Evolutionary conservation across 768 basidiomycete species (phyloP).

Genomic region (Pleurotus citrinopileatus): DNA sequence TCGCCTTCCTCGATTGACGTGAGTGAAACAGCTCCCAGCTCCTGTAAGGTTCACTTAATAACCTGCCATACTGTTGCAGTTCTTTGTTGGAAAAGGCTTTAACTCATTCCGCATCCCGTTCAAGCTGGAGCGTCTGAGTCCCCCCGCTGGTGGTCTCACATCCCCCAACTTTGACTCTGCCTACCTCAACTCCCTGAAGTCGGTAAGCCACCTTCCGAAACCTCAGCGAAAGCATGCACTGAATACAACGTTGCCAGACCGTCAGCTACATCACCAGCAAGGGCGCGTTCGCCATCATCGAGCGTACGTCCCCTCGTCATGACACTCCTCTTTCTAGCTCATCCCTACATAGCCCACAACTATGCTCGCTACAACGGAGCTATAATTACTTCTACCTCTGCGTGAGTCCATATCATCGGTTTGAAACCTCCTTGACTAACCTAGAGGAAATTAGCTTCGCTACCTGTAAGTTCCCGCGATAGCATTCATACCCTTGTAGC

Average conservation of each 20-base stretch:
- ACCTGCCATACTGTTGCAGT: slow-evolving; percentile 37
- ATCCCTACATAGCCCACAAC: slow-evolving; percentile 46
- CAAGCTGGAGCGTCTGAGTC: slow-evolving; percentile 52
- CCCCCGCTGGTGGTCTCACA: slow-evolving; percentile 50
- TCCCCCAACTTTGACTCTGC: slow-evolving; percentile 46
- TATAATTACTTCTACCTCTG: slow-evolving; percentile 44
- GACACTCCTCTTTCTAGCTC: slow-evolving; percentile 2
- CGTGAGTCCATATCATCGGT: slow-evolving; percentile 29
- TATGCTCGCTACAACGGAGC: slow-evolving; percentile 57
- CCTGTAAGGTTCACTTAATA: not conserved
- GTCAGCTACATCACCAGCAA: slow-evolving; percentile 61
- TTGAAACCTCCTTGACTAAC: not conserved
- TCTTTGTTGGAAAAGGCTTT: slow-evolving; percentile 53
- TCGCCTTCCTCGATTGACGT: slow-evolving; percentile 36
- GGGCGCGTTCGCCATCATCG: slow-evolving; percentile 54
- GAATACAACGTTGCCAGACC: slow-evolving; percentile 30
- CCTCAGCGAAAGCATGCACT: not conserved
- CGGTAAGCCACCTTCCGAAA: slow-evolving; percentile 24
- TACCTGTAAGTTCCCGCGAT: slow-evolving; percentile 33
- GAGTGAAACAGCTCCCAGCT: not conserved
- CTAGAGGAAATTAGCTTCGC: slow-evolving; percentile 36
- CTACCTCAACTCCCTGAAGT: slow-evolving; percentile 49
- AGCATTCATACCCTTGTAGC: not conserved
- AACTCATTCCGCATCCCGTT: slow-evolving; percentile 65
- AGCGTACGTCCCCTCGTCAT: slow-evolving; percentile 36